These are phyloP conservation scores for Plasmodium adleri DNA, from an alignment of 169 alveolate genomes.

Conservation along the genomic window DNA sequence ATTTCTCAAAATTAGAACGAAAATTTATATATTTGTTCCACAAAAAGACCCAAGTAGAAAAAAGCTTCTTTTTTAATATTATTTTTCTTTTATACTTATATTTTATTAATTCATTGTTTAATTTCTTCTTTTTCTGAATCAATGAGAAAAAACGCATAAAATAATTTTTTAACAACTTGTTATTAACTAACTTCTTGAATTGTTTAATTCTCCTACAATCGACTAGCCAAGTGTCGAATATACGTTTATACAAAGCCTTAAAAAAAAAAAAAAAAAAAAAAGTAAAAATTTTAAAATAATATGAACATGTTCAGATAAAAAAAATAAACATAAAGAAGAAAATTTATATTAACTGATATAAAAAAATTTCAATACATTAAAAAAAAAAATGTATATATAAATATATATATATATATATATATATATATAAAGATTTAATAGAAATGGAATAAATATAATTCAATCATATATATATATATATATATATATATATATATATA, in stretches of 20 bases:
- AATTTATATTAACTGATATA: no score
- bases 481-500: no score
- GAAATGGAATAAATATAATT: background rate
- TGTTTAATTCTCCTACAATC: conserved; percentile 16
- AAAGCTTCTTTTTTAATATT: conserved; percentile 8
- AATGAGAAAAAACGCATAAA: background rate
- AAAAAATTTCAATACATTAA: no score
- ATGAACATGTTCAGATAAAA: no score
- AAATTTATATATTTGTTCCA: conserved; percentile 35
- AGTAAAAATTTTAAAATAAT: no score
- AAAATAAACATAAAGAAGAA: no score
- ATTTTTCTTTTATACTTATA: background rate
- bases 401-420: background rate
- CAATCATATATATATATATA: background rate
- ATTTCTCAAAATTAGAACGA: conserved; percentile 19
- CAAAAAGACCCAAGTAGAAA: conserved; percentile 29
- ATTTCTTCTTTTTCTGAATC: conserved; percentile 16
- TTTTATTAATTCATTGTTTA: background rate
- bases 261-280: background rate
- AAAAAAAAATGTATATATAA: no score
- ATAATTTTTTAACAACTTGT: background rate
- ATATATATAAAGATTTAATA: background rate
- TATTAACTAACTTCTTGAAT: conserved; percentile 2
- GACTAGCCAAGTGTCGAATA: conserved; percentile 26
- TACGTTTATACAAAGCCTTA: conserved; percentile 38